These are phyloP conservation scores for Dothideomycetes sp. DNA, from an alignment of 2,329 filamentous ascomycete genomes.

Conservation along the genomic window DNA sequence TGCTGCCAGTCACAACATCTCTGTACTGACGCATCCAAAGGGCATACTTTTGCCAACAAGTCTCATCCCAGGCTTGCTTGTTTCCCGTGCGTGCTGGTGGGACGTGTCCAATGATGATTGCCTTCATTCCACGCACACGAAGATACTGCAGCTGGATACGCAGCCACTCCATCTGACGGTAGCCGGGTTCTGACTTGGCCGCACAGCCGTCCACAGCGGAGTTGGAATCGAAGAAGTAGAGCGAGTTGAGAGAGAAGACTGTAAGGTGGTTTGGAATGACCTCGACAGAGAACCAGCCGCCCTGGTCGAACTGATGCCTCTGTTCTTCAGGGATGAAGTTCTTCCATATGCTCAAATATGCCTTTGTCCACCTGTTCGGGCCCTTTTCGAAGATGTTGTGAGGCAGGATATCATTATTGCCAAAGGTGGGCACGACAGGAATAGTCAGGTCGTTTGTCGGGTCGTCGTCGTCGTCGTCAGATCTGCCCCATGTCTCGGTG, in stretches of 20 bases:
- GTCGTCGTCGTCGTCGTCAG: constrained; percentile 36
- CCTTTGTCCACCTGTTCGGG: constrained; percentile 75
- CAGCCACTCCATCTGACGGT: constrained; percentile 92
- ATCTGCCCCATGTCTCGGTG: constrained; percentile 55
- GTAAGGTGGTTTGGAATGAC: constrained; percentile 77
- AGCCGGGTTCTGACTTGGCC: constrained; percentile 70
- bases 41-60: constrained; percentile 96
- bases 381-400: constrained; percentile 86
- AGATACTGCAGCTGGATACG: constrained; percentile 77
- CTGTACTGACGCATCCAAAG: constrained; percentile 84
- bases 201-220: constrained; percentile 86
- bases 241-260: constrained; percentile 88
- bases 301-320: constrained; percentile 78
- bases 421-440: constrained; percentile 80
- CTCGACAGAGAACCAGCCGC: constrained; percentile 91
- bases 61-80: constrained; percentile 90
- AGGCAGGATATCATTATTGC: constrained; percentile 95
- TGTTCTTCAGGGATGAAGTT: constrained; percentile 87
- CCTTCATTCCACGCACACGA: constrained; percentile 79
- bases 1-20: constrained; percentile 67
- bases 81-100: constrained; percentile 76
- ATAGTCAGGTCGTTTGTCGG: constrained; percentile 53
- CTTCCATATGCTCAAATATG: constrained; percentile 69
- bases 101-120: constrained; percentile 87
- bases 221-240: constrained; percentile 84